phyloP scores from a whole-genome alignment of 805 yeast genomes.

The Cyberlindnera americana region DNA sequence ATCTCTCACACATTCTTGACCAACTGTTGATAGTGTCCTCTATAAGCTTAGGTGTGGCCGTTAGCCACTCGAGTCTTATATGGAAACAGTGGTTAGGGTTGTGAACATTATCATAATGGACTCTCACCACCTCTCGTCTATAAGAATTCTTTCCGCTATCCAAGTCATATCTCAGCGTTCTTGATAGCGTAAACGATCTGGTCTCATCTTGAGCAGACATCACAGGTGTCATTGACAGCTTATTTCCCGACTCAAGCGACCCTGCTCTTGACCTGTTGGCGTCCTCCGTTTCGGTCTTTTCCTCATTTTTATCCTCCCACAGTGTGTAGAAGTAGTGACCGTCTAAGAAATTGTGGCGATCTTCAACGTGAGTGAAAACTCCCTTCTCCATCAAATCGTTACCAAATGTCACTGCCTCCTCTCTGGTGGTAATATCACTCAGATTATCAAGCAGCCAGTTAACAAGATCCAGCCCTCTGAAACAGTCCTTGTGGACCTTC shows the following conservation, averaged over 20 bases:
- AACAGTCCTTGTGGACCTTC: conserved; percentile 70
- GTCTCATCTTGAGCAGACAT: conserved; percentile 10
- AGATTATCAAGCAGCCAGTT: conserved; percentile 80
- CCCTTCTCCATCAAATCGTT: conserved; percentile 70
- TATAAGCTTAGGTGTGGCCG: conserved; percentile 78
- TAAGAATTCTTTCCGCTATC: conserved; percentile 72
- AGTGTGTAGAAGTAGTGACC: conserved; percentile 81
- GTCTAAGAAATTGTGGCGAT: conserved; percentile 79
- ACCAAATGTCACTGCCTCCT: conserved; percentile 80
- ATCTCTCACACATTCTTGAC: conserved; percentile 80
- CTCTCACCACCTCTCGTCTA: conserved; percentile 72
- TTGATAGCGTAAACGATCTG: conserved; percentile 55
- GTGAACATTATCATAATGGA: conserved; percentile 89
- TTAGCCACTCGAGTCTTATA: conserved; percentile 87
- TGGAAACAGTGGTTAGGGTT: conserved; percentile 95
- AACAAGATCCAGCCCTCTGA: conserved; percentile 82
- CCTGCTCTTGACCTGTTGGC: conserved; percentile 9
- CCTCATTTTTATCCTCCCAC: conserved; percentile 13
- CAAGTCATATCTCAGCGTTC: conserved; percentile 63
- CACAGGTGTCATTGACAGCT: conserved; percentile 19
- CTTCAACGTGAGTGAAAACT: conserved; percentile 75
- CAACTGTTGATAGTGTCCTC: conserved; percentile 77
- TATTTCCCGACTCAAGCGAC: conserved; percentile 2
- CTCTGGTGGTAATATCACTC: conserved; percentile 75
- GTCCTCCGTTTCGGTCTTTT: conserved; percentile 9